Conservation (phyloP, 106 monocot genomes). For the Dendrobium officinale region DNA sequence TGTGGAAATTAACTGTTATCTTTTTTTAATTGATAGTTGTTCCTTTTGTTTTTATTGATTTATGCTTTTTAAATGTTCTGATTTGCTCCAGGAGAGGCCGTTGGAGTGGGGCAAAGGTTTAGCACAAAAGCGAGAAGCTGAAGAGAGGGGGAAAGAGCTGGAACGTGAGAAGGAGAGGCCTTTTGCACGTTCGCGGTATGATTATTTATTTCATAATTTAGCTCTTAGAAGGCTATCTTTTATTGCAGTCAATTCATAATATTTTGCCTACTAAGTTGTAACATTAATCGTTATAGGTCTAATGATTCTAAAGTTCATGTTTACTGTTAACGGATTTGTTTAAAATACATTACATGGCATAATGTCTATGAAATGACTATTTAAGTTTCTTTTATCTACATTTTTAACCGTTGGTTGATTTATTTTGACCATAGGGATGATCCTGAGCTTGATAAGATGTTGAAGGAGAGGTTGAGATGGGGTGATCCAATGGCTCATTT, state of each 20-base stretch:
- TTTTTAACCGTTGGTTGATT: background rate
- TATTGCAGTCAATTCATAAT: background rate
- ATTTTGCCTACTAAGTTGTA: background rate
- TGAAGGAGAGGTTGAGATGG: slow-evolving; percentile 84
- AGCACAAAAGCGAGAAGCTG: slow-evolving; percentile 59
- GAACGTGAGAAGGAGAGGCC: slow-evolving; percentile 62
- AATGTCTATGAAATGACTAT: background rate
- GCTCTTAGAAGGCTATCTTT: background rate
- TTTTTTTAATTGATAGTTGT: slow-evolving; percentile 2
- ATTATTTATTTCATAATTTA: background rate
- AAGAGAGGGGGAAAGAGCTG: slow-evolving; percentile 34
- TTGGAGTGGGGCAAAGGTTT: slow-evolving; percentile 80
- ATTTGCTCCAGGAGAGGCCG: slow-evolving; percentile 29
- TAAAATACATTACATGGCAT: background rate
- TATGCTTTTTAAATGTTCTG: background rate
- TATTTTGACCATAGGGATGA: slow-evolving; percentile 60
- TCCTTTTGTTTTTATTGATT: background rate
- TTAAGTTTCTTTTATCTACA: slow-evolving; percentile 2
- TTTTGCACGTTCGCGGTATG: slow-evolving; percentile 69
- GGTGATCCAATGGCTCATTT: slow-evolving; percentile 99
- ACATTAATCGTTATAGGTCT: background rate
- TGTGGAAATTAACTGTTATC: background rate
- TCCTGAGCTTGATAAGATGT: slow-evolving; percentile 83
- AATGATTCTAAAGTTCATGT: background rate
- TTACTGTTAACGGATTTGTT: background rate